A percentile compares a stretch with the other conserved stretches of the same genome.
Evolutionary conservation across 2,329 filamentous ascomycete species (phyloP).

Genomic region (Penicillium expansum): DNA sequence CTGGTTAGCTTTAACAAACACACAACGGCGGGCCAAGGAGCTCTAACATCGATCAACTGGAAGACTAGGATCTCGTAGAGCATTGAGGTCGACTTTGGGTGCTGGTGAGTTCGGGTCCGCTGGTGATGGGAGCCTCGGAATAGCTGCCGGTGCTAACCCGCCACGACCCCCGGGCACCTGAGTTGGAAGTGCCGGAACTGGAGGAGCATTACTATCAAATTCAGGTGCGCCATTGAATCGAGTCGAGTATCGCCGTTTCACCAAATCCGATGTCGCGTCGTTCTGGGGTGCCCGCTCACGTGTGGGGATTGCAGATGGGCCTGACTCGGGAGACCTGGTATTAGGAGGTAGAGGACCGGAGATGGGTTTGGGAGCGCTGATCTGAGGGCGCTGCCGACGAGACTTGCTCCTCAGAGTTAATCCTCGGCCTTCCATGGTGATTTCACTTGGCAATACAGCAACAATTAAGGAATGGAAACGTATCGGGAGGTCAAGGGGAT

Average conservation of each 20-base stretch:
- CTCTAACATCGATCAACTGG: slow-evolving; percentile 72
- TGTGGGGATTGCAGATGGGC: slow-evolving; percentile 29
- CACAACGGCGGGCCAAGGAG: background rate
- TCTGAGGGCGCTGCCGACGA: slow-evolving; percentile 52
- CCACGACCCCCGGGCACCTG: slow-evolving; percentile 59
- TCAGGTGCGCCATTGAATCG: slow-evolving; percentile 76
- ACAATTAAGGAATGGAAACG: slow-evolving; percentile 9
- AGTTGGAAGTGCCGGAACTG: slow-evolving; percentile 65
- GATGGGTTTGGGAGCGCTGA: slow-evolving; percentile 60
- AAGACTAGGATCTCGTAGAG: slow-evolving; percentile 75
- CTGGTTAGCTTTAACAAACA: slow-evolving; percentile 12
- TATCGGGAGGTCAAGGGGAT: slow-evolving; percentile 4
- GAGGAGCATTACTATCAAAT: slow-evolving; percentile 65
- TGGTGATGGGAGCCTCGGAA: slow-evolving; percentile 44
- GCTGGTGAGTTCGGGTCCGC: slow-evolving; percentile 55
- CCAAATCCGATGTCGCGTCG: slow-evolving; percentile 69
- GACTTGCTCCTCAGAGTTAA: slow-evolving; percentile 64
- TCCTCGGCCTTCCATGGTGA: slow-evolving; percentile 53
- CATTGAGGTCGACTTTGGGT: slow-evolving; percentile 71
- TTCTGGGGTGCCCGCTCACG: slow-evolving; percentile 46
- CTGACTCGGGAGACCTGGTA: slow-evolving; percentile 37
- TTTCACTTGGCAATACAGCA: slow-evolving; percentile 2
- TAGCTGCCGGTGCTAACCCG: slow-evolving; percentile 43
- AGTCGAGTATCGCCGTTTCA: slow-evolving; percentile 92
- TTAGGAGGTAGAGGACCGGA: slow-evolving; percentile 39